Evolutionary conservation across 768 basidiomycete genomes (phyloP).

Genomic region (Russula earlei): DNA sequence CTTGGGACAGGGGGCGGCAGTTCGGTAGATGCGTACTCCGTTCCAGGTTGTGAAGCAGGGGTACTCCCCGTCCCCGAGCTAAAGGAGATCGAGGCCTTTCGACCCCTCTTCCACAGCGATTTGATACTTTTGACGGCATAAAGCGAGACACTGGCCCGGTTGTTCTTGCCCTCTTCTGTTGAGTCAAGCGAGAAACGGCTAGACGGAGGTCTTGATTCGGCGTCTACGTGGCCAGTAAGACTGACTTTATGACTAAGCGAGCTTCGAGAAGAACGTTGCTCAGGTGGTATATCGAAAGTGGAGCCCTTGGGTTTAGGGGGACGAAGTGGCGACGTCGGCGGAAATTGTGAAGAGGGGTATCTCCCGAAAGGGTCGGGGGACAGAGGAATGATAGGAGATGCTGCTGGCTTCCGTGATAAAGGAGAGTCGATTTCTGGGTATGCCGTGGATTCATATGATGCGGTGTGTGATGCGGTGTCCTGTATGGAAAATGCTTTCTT

Average conservation of each 20-base stretch:
- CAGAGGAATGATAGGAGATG: constrained; percentile 62
- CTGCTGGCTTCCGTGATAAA: constrained; percentile 22
- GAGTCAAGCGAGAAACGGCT: constrained; percentile 74
- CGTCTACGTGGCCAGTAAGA: not conserved
- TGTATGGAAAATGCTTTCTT: constrained; percentile 24
- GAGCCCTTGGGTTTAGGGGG: constrained; percentile 1
- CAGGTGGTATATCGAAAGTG: constrained; percentile 1
- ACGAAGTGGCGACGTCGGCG: not conserved
- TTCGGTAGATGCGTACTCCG: not conserved
- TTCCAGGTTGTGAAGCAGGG: not conserved
- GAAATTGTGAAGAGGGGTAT: constrained; percentile 39
- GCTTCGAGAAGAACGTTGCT: not conserved
- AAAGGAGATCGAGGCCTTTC: constrained; percentile 33
- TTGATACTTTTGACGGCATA: constrained; percentile 68
- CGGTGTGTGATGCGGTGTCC: constrained; percentile 40
- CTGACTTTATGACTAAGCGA: not conserved
- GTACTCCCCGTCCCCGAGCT: constrained; percentile 22
- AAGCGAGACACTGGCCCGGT: constrained; percentile 37
- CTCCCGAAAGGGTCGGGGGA: constrained; percentile 79
- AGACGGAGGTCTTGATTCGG: constrained; percentile 22
- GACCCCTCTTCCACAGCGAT: constrained; percentile 72
- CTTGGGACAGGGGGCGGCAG: constrained; percentile 8
- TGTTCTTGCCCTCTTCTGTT: constrained; percentile 30
- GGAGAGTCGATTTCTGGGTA: constrained; percentile 36
- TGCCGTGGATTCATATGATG: constrained; percentile 34